A percentile compares a stretch with the other conserved stretches of the same genome.
Conservation (phyloP, 345 rosid species). For the Gossypium sturtianum region DNA sequence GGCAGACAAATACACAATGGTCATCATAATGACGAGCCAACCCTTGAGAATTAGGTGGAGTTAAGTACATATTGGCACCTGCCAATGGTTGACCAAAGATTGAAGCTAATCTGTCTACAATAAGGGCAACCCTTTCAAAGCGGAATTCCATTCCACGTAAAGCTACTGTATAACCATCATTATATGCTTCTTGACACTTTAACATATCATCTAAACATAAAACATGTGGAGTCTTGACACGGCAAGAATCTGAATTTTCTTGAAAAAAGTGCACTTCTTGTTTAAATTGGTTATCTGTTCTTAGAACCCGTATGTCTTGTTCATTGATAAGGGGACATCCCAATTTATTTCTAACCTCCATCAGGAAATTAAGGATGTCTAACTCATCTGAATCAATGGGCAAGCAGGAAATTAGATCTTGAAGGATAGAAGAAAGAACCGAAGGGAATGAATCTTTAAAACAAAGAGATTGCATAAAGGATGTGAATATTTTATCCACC, state of each 20-base stretch:
- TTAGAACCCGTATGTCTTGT: conserved; percentile 48
- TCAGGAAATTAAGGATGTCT: conserved; percentile 42
- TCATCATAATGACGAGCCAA: conserved; percentile 52
- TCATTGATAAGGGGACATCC: conserved; percentile 41
- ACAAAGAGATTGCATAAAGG: conserved; percentile 22
- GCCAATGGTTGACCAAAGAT: conserved; percentile 64
- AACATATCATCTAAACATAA: conserved; percentile 22
- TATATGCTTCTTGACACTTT: conserved; percentile 45
- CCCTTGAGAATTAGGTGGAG: conserved; percentile 63
- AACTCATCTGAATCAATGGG: conserved; percentile 54
- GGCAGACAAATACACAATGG: conserved; percentile 63
- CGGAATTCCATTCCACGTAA: conserved; percentile 55
- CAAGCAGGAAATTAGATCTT: conserved; percentile 34
- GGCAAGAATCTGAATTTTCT: conserved; percentile 10
- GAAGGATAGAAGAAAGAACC: conserved; percentile 32
- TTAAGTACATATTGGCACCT: conserved; percentile 58
- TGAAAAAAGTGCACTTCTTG: conserved; percentile 40
- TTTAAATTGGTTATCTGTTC: conserved; percentile 35
- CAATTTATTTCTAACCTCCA: conserved; percentile 38
- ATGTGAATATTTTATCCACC: conserved; percentile 27
- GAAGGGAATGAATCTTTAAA: conserved; percentile 21
- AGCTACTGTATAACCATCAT: conserved; percentile 49
- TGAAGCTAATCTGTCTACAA: conserved; percentile 47
- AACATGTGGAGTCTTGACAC: conserved; percentile 9
- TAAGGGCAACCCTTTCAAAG: conserved; percentile 33